These are phyloP conservation scores for Fulvia fulva DNA, from an alignment of 2,329 filamentous ascomycete genomes.

Conservation along the genomic window DNA sequence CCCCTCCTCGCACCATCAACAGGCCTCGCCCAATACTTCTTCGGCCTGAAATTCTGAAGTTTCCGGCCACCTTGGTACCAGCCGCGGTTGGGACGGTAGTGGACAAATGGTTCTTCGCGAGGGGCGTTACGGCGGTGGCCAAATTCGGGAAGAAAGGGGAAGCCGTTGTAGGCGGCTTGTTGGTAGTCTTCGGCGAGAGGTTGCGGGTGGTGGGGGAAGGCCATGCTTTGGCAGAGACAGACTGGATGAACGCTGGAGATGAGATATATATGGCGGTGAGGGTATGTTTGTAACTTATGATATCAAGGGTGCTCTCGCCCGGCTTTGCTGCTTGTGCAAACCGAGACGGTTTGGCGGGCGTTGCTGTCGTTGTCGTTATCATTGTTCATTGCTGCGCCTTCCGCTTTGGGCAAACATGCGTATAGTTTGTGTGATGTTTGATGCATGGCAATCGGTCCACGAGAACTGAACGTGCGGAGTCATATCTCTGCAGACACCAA, in stretches of 20 bases:
- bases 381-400: constrained; percentile 1
- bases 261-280: not conserved
- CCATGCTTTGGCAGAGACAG: constrained; percentile 11
- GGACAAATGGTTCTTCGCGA: constrained; percentile 27
- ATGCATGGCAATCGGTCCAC: not conserved
- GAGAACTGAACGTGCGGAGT: not conserved
- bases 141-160: constrained; percentile 23
- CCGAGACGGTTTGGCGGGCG: not conserved
- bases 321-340: not conserved
- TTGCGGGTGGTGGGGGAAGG: constrained; percentile 13
- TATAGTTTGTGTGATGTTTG: constrained; percentile 1
- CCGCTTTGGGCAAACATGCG: constrained; percentile 5
- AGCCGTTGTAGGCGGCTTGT: constrained; percentile 22
- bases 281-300: no score
- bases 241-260: not conserved
- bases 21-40: constrained; percentile 44
- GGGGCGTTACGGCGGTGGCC: constrained; percentile 25
- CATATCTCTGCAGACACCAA: not conserved
- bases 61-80: constrained; percentile 27
- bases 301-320: no score
- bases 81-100: constrained; percentile 16
- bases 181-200: constrained; percentile 22
- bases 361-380: not conserved
- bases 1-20: constrained; percentile 40
- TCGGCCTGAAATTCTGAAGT: constrained; percentile 30